phyloP scores from a whole-genome alignment of 352 stramenopile genomes.

The Phytophthora syringae region DNA sequence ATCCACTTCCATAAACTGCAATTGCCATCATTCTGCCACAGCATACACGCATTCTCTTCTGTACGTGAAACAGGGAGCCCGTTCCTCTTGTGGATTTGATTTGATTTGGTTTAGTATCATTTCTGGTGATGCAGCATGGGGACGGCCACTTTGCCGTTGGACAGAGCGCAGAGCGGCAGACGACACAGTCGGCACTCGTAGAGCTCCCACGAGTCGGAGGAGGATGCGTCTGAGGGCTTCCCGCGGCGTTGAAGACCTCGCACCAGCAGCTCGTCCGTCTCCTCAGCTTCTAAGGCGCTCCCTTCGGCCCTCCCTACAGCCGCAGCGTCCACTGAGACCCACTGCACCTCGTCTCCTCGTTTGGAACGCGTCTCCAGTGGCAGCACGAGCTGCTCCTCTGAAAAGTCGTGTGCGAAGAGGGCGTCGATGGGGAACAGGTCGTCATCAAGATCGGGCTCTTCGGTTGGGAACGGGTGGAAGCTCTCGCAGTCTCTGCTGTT shows the following conservation, averaged over 20 bases:
- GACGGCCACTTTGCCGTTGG: conserved; percentile 29
- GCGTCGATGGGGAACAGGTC: conserved; percentile 29
- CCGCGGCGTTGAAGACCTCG: conserved; percentile 20
- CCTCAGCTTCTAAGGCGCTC: no score
- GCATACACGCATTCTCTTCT: no score
- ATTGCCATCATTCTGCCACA: no score
- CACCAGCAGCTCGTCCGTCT: conserved; percentile 24
- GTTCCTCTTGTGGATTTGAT: not conserved
- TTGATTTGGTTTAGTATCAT: no score
- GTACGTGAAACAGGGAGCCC: no score
- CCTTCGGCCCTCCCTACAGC: conserved; percentile 24
- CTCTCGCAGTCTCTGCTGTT: conserved; percentile 13
- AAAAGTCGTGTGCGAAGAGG: conserved; percentile 34
- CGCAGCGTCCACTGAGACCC: conserved; percentile 40
- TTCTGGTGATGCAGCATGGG: conserved; percentile 20
- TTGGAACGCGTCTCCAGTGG: conserved; percentile 40
- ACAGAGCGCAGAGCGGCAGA: conserved; percentile 43
- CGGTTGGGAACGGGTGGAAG: conserved; percentile 48
- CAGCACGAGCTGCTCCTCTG: conserved; percentile 44
- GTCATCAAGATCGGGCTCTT: conserved; percentile 18
- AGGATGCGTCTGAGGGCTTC: conserved; percentile 1
- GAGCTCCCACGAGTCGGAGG: conserved; percentile 34
- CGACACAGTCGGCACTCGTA: conserved; percentile 53
- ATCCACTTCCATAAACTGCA: conserved; percentile 29
- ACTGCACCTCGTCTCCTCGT: conserved; percentile 32